Evolutionary conservation across 2,329 filamentous ascomycete species (phyloP), one percentile per base, ranked within the genome.

Genomic region (Fusarium sarcochroum): DNA sequence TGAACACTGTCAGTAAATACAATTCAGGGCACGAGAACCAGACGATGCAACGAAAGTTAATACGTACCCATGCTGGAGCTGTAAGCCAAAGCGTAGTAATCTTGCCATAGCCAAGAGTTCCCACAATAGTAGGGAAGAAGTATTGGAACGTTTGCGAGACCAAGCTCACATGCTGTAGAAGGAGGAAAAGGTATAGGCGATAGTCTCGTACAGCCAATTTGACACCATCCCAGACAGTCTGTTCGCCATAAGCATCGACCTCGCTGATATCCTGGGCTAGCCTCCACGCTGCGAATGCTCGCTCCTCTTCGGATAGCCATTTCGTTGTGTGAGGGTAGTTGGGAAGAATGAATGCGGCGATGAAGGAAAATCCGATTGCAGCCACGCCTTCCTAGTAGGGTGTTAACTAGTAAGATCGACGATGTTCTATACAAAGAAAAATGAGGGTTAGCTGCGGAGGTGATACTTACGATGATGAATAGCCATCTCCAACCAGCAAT

Each of bases 401-500:
- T 20, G 7, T 32, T 7, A 1, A 6, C 2, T 10, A 6, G 6
- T 18, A 10, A 27, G 20, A 20, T 14, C 3, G n/a, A 6, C 5
- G 6, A 8, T 5, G 2, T 7, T 5, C n/a, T 27, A 20, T 18
- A 14, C 13, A 20, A 7, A 10, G 30, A 18, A 10, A n/a, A 7
- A 5, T 17, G 34, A 35, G 34, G 7, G 4, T 17, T 35, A 17
- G 34, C 6, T 30, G 10, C 6, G 15, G 3, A 15, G 3, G n/a
- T n/a, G 34, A 13, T 21, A 65, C 73, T 51, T 11, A 75, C 81
- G 10, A 91, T 86, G 23, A 91, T 90, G 73, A 91, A 91, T 0
- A 91, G 80, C 89, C 87, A 90, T 11, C 87, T 80, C 89, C 89
- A 92, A 1, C 89, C 89, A 1, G 81, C 78, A 1, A 90, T 77